Percentiles rank a stretch among this genome's conserved stretches.
phyloP scores from a whole-genome alignment of 2,329 filamentous ascomycete species.

The Geosmithia putterillii region DNA sequence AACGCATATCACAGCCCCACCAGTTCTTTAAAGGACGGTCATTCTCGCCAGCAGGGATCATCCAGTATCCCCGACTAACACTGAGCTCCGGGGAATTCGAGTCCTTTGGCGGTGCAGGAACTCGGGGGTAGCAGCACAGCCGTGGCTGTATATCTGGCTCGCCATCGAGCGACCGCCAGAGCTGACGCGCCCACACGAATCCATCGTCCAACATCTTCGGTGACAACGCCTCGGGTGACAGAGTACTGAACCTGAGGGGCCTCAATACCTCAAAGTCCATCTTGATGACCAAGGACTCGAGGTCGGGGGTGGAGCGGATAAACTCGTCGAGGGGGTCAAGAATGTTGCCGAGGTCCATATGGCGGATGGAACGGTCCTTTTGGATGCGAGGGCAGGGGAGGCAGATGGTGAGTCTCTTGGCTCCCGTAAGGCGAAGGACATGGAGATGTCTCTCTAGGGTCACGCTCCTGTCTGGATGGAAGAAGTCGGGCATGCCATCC shows the following conservation, averaged over 20 bases:
- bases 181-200: background rate
- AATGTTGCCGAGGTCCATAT: background rate
- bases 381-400: background rate
- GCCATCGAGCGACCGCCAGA: background rate
- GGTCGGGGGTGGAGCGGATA: background rate
- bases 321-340: background rate
- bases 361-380: background rate
- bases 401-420: background rate
- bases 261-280: background rate
- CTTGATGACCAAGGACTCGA: background rate
- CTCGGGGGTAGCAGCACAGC: background rate
- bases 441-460: background rate
- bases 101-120: background rate
- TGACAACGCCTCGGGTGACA: background rate
- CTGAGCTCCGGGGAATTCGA: background rate
- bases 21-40: no score
- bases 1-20: no score
- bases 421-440: background rate
- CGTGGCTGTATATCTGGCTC: background rate
- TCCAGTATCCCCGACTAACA: background rate
- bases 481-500: background rate
- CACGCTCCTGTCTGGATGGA: background rate
- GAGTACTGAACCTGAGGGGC: background rate
- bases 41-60: background rate
- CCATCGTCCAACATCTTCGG: background rate